These are phyloP conservation scores for Pythium aristosporum DNA, from an alignment of 352 stramenopile species.

Conservation along the genomic window DNA sequence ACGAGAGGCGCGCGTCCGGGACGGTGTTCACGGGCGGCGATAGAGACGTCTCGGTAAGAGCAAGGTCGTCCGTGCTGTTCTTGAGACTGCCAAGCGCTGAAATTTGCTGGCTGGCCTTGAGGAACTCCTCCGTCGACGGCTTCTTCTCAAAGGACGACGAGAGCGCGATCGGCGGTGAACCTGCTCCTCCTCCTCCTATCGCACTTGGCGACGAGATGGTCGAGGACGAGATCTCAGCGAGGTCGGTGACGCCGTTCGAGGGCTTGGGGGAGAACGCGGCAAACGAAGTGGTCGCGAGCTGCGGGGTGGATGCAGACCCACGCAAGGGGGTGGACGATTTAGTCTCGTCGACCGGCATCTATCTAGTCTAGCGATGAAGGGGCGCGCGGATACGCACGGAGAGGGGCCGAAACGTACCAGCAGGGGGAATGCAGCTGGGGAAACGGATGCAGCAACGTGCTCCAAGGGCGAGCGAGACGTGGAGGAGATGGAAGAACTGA, in stretches of 20 bases:
- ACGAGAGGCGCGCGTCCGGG: constrained; percentile 70
- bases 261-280: constrained; percentile 25
- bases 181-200: not conserved
- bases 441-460: too few relatives aligned
- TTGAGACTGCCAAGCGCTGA: constrained; percentile 28
- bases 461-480: too few relatives aligned
- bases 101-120: constrained; percentile 17
- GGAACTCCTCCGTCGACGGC: constrained; percentile 18
- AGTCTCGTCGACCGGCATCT: constrained; percentile 24
- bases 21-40: constrained; percentile 50
- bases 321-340: constrained; percentile 22
- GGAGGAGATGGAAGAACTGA: too few relatives aligned
- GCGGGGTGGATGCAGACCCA: constrained; percentile 23
- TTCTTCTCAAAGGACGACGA: constrained; percentile 28
- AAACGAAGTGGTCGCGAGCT: constrained; percentile 19
- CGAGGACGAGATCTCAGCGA: constrained; percentile 19
- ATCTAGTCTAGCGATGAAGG: not conserved
- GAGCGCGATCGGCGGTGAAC: constrained; percentile 5
- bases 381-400: not conserved
- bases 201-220: constrained; percentile 36
- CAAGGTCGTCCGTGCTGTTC: constrained; percentile 71
- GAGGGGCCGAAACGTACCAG: constrained; percentile 10
- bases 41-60: constrained; percentile 39
- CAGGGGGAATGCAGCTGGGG: not conserved
- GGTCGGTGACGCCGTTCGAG: constrained; percentile 16